Evolutionary conservation across 176 grass and related monocot genomes (phyloP).

Genomic region (Aegilops sharonensis): DNA sequence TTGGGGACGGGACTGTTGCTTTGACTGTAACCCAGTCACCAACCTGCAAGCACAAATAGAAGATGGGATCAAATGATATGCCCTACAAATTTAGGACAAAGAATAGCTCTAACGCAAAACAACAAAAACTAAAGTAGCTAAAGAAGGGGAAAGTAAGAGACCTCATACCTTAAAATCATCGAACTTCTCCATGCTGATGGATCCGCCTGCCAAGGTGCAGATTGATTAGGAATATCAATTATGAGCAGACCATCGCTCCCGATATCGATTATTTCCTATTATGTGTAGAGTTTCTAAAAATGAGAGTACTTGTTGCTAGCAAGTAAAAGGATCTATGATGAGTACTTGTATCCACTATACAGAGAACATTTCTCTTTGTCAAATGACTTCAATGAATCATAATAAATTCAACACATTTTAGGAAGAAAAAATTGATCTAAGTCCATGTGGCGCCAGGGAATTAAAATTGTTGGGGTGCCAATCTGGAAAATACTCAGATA

Average conservation of each 20-base stretch:
- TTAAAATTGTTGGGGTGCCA: too few species aligned
- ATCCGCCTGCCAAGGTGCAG: slow-evolving; percentile 78
- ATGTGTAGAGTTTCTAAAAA: too few species aligned
- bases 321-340: too few species aligned
- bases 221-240: slow-evolving; percentile 78
- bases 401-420: too few species aligned
- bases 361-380: too few species aligned
- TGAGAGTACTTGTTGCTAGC: too few species aligned
- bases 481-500: too few species aligned
- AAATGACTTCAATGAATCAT: too few species aligned
- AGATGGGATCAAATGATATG: slow-evolving; percentile 25
- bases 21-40: slow-evolving; percentile 96
- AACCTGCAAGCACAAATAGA: slow-evolving; percentile 47
- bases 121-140: not conserved
- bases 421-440: too few species aligned
- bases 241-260: slow-evolving; percentile 79
- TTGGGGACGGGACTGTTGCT: slow-evolving; percentile 82
- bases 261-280: slow-evolving; percentile 67
- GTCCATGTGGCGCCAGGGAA: too few species aligned
- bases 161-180: slow-evolving; percentile 79
- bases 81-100: not conserved
- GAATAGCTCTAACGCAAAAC: not conserved
- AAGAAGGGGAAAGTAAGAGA: not conserved
- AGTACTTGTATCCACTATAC: too few species aligned
- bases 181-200: slow-evolving; percentile 97